Conservation (phyloP, 2,329 filamentous ascomycete species). For the Epichloe sylvatica region DNA sequence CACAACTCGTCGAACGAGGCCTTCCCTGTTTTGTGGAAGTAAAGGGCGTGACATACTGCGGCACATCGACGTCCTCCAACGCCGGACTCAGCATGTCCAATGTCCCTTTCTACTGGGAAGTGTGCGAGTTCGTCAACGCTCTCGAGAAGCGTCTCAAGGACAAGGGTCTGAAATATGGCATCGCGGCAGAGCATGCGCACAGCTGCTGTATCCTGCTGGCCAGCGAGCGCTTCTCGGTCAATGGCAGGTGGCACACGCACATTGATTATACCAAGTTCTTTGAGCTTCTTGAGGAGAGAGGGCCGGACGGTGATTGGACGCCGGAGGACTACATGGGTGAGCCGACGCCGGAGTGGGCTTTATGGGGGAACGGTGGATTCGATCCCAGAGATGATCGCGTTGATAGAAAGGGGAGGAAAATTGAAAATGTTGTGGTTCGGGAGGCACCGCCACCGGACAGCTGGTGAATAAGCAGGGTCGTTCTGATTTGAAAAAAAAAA, state of each 20-base stretch:
- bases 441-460: constrained; percentile 14
- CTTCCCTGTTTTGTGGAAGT: constrained; percentile 88
- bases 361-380: constrained; percentile 89
- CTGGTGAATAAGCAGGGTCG: neutral
- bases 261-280: constrained; percentile 91
- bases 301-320: constrained; percentile 53
- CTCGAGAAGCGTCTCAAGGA: constrained; percentile 54
- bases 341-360: constrained; percentile 83
- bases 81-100: constrained; percentile 94
- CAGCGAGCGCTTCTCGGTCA: constrained; percentile 61
- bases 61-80: constrained; percentile 69
- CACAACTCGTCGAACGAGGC: constrained; percentile 71
- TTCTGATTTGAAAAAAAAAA: neutral
- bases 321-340: constrained; percentile 85
- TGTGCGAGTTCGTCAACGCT: constrained; percentile 65
- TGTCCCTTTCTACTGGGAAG: constrained; percentile 89
- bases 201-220: constrained; percentile 85
- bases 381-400: constrained; percentile 82
- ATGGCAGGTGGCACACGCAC: constrained; percentile 75
- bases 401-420: constrained; percentile 66
- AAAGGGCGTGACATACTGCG: constrained; percentile 95
- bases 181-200: constrained; percentile 89
- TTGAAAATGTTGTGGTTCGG: constrained; percentile 27
- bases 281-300: constrained; percentile 57
- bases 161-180: constrained; percentile 69